These are phyloP conservation scores for Boechera retrofracta DNA, from an alignment of 345 rosid genomes.

Conservation along the genomic window DNA sequence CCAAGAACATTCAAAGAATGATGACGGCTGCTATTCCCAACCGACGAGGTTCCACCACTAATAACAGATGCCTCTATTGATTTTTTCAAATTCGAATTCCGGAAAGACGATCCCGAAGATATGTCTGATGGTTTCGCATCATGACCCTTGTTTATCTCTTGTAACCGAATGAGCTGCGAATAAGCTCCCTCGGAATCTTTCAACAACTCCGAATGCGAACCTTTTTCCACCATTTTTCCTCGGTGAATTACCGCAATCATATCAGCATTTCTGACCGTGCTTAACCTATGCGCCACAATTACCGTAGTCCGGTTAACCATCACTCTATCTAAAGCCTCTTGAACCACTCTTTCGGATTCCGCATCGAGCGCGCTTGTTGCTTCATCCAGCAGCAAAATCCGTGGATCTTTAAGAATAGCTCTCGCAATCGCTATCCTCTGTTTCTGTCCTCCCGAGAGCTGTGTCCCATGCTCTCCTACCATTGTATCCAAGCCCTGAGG, in stretches of 20 bases:
- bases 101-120: slow-evolving; percentile 47
- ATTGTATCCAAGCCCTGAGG: slow-evolving; percentile 87
- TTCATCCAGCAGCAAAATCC: slow-evolving; percentile 80
- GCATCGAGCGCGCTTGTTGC: slow-evolving; percentile 94
- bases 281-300: slow-evolving; percentile 84
- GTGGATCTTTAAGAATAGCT: slow-evolving; percentile 79
- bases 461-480: slow-evolving; percentile 96
- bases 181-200: slow-evolving; percentile 79
- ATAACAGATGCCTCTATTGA: slow-evolving; percentile 36
- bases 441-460: slow-evolving; percentile 95
- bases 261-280: slow-evolving; percentile 75
- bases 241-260: slow-evolving; percentile 77
- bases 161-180: slow-evolving; percentile 73
- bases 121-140: slow-evolving; percentile 6
- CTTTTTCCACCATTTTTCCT: slow-evolving; percentile 86
- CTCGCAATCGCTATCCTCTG: slow-evolving; percentile 93
- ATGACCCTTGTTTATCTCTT: slow-evolving; percentile 52
- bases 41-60: slow-evolving; percentile 31
- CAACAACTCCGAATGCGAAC: slow-evolving; percentile 65
- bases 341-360: slow-evolving; percentile 84
- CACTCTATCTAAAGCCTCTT: slow-evolving; percentile 81
- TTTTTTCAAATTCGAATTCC: slow-evolving; percentile 33
- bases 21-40: slow-evolving; percentile 43
- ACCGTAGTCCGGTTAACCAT: slow-evolving; percentile 81
- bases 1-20: slow-evolving; percentile 40